These are phyloP conservation scores for Acmispon strigosus DNA, from an alignment of 306 rosid species.

Conservation along the genomic window DNA sequence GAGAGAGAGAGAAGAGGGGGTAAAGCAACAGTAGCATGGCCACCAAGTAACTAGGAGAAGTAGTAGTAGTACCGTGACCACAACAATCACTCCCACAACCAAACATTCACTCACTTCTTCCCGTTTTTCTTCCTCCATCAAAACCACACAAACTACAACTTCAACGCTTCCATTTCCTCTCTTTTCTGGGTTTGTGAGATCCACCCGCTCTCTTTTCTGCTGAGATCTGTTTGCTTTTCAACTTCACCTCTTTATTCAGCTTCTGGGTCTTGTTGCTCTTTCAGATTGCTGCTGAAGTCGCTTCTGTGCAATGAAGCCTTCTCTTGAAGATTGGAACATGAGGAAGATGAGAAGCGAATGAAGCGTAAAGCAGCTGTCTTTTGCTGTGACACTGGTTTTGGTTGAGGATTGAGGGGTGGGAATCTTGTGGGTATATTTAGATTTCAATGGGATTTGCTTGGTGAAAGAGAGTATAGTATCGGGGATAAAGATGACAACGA, in stretches of 20 bases:
- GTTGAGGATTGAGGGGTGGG: slow-evolving; percentile 46
- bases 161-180: neutral
- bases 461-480: neutral
- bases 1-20: slow-evolving; percentile 20
- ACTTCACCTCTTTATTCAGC: slow-evolving; percentile 6
- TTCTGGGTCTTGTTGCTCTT: slow-evolving; percentile 22
- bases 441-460: slow-evolving; percentile 33
- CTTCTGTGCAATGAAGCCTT: slow-evolving; percentile 34
- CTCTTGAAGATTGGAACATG: slow-evolving; percentile 23
- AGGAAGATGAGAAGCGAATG: slow-evolving; percentile 47
- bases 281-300: neutral
- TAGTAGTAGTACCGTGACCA: slow-evolving; percentile 23
- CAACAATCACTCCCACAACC: slow-evolving; percentile 28
- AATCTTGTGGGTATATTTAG: slow-evolving; percentile 2
- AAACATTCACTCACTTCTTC: slow-evolving; percentile 14
- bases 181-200: slow-evolving; percentile 44
- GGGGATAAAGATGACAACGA: slow-evolving; percentile 5
- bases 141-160: too few relatives aligned
- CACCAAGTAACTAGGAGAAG: slow-evolving; percentile 25
- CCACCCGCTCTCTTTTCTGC: slow-evolving; percentile 24
- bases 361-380: slow-evolving; percentile 54
- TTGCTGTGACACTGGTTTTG: slow-evolving; percentile 64
- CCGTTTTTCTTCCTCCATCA: too few relatives aligned
- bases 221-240: slow-evolving; percentile 53
- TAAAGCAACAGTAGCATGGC: slow-evolving; percentile 45